These are phyloP conservation scores for Ceratocystis smalleyi DNA, from an alignment of 2,329 filamentous ascomycete species.

Conservation along the genomic window DNA sequence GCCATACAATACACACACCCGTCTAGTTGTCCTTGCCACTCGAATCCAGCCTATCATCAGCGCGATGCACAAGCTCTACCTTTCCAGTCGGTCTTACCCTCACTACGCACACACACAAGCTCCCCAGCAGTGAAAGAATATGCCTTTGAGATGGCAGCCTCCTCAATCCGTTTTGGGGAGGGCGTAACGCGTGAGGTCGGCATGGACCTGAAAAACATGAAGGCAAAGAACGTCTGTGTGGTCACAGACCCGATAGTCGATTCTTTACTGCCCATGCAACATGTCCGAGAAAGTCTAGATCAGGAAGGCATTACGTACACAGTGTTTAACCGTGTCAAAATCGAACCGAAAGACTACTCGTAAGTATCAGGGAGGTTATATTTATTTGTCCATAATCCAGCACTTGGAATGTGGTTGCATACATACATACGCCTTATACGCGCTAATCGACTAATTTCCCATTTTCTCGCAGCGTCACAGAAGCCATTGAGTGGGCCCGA, in stretches of 20 bases:
- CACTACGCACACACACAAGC: constrained; percentile 41
- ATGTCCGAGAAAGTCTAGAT: constrained; percentile 66
- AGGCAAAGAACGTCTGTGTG: constrained; percentile 71
- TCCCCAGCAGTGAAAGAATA: constrained; percentile 63
- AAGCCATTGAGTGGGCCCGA: constrained; percentile 77
- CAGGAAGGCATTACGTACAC: constrained; percentile 65
- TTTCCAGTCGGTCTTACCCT: not conserved
- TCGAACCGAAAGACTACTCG: constrained; percentile 93
- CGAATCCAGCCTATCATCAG: constrained; percentile 69
- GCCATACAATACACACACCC: constrained; percentile 87
- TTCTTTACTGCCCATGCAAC: constrained; percentile 75
- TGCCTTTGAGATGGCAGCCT: constrained; percentile 96
- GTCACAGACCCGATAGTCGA: constrained; percentile 77
- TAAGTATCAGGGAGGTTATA: constrained; percentile 27
- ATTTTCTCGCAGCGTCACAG: constrained; percentile 48
- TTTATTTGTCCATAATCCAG: not conserved
- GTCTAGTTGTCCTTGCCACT: constrained; percentile 80
- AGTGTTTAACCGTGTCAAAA: constrained; percentile 63
- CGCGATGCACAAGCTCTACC: constrained; percentile 27
- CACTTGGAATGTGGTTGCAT: not conserved
- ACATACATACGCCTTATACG: not conserved
- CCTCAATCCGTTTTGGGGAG: constrained; percentile 82
- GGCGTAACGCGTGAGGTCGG: constrained; percentile 91
- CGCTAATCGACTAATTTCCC: not conserved
- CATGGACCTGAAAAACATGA: constrained; percentile 93